Base-by-base conservation (phyloP, 345 rosid species). In the Citrus hindsii region DNA sequence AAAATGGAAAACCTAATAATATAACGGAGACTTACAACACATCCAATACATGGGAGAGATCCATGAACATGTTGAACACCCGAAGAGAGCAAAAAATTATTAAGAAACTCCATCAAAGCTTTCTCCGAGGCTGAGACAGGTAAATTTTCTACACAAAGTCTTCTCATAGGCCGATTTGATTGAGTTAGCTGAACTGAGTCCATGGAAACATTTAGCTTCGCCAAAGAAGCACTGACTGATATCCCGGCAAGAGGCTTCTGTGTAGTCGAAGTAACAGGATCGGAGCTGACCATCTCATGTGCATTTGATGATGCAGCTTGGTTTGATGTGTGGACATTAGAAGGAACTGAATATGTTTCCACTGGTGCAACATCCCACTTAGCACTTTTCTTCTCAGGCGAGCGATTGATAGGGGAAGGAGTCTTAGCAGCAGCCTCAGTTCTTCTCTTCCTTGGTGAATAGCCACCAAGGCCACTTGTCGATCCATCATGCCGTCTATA, bases 381-480 rank as follows among this genome's bases (percentile, higher is more conserved):
- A 66, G 89, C 97, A 82, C 69, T 68, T 87, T 86, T 91, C 84
- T 90, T 91, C 85, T 90, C 97, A 9, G 93, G 89, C 18, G 94
- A 87, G 65, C 79, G 88, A 79, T 84, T 90, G 74, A 84, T 55
- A 48, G 95, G 97, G 40, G 98, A 90, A 74, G 91, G 91, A 70
- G 91, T 90, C 90, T 87, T 91, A 80, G 69, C 79, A 83, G 89
- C 85, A 53, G 85, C 84, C 71, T 89, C 91, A 58, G 84, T 84
- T 85, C 88, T 96, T 80, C 97, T 92, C 87, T 91, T 94, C 83
- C 97, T 89, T 25, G 99, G 98, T 21, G 97, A 94, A 86, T 94
- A 94, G 75, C 98, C 98, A 80, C 98, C 97, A 78, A 96, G 92
- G 67, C 98, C 91, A 83, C 98, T 92, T 32, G 79, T 76, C 70